Conservation (phyloP, 1,284 basidiomycete genomes). For the Mycosarcoma maydis region DNA sequence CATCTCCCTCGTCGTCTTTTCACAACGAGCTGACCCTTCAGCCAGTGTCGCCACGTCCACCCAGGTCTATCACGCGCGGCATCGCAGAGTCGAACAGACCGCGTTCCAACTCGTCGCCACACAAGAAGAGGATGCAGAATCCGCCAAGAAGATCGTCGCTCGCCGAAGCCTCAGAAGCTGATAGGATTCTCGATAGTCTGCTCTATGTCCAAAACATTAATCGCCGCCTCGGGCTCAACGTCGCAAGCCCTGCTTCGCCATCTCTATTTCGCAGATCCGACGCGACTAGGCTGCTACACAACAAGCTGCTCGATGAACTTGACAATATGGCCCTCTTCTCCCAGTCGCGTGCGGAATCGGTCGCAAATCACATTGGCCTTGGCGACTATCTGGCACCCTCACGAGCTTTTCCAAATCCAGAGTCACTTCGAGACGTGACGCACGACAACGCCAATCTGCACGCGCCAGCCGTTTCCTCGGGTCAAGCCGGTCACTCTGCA, state of each 20-base stretch:
- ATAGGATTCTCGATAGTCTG: conserved; percentile 29
- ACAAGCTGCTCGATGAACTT: conserved; percentile 32
- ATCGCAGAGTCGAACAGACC: conserved; percentile 19
- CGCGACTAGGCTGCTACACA: conserved; percentile 13
- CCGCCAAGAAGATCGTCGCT: conserved; percentile 15
- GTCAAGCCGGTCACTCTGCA: conserved; percentile 11
- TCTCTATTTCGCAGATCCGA: conserved; percentile 16
- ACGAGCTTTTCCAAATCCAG: not conserved
- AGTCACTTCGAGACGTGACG: not conserved
- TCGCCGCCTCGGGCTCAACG: conserved; percentile 26
- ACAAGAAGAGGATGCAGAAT: conserved; percentile 11
- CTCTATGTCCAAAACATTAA: conserved; percentile 42
- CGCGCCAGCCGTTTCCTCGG: conserved; percentile 4
- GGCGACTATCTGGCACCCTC: not conserved
- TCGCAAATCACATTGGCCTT: conserved; percentile 27
- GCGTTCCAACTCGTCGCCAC: conserved; percentile 28
- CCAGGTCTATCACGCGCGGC: not conserved
- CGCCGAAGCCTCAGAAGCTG: conserved; percentile 24
- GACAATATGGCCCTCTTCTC: conserved; percentile 33
- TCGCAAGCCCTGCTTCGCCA: conserved; percentile 18
- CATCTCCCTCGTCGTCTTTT: not conserved
- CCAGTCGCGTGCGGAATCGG: conserved; percentile 22
- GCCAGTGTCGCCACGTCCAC: not conserved
- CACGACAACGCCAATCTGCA: not conserved
- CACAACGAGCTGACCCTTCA: not conserved